Conservation (phyloP, 148 eudicot genomes). For the Chenopodium album region DNA sequence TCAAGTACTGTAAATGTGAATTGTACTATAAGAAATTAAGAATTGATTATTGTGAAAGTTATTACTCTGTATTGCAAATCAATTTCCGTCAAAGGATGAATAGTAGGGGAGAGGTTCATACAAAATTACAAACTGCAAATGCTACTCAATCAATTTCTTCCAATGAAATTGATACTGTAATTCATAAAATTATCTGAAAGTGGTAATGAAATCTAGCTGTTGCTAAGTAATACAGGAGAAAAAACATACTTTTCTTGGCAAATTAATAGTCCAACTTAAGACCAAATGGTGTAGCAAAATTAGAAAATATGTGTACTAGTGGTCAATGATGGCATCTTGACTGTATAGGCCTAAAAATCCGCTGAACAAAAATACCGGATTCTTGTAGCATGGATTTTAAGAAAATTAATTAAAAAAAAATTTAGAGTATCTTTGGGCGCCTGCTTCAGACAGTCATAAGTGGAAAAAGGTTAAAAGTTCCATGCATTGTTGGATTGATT, state of each 20-base stretch:
- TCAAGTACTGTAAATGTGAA: not conserved
- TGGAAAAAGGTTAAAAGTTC: not conserved
- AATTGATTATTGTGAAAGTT: not conserved
- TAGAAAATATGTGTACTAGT: not conserved
- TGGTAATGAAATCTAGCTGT: conserved; percentile 11
- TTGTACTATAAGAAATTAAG: no score
- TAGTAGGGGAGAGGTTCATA: no score
- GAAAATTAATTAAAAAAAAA: no score
- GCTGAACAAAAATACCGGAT: not conserved
- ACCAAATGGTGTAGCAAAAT: not conserved
- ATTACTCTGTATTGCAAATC: not conserved
- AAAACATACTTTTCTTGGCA: not conserved
- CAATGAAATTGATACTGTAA: not conserved
- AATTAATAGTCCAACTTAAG: conserved; percentile 7
- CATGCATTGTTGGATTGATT: conserved; percentile 1
- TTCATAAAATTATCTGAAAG: not conserved
- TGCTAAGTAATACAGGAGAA: not conserved
- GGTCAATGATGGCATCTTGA: conserved; percentile 20
- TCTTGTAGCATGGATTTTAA: not conserved
- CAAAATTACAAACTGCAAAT: not conserved
- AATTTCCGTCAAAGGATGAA: no score
- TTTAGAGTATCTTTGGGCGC: not conserved
- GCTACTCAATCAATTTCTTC: not conserved
- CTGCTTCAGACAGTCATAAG: not conserved
- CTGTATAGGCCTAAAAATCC: not conserved